Evolutionary conservation across 495 filamentous ascomycete genomes (phyloP).

Genomic region (Trypethelium eluteriae): DNA sequence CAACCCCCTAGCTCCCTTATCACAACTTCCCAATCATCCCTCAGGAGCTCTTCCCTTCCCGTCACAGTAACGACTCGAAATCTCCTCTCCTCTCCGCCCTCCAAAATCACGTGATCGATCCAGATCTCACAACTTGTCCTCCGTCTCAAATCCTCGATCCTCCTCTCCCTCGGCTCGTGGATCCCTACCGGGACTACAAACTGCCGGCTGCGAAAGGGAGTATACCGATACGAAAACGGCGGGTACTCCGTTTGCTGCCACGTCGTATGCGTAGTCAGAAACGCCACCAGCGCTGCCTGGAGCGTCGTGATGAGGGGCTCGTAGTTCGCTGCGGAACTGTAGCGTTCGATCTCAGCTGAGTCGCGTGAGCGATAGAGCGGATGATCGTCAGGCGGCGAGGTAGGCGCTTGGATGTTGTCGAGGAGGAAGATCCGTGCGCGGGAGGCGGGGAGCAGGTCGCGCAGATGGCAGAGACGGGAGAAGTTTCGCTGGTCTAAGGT

Average conservation of each 20-base stretch:
- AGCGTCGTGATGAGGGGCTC: background rate
- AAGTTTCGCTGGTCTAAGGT: background rate
- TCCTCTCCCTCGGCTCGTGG: background rate
- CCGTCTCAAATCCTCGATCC: background rate
- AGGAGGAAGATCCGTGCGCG: background rate
- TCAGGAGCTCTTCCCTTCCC: background rate
- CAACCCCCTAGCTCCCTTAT: slow-evolving; percentile 1
- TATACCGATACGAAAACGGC: slow-evolving; percentile 4
- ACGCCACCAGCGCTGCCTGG: background rate
- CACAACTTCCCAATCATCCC: slow-evolving; percentile 1
- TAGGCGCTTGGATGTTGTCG: background rate
- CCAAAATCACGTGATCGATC: background rate
- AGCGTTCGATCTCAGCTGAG: background rate
- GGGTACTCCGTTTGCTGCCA: background rate
- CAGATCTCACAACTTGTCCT: background rate
- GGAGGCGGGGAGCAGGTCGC: background rate
- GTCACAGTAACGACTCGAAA: background rate
- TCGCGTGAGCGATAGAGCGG: background rate
- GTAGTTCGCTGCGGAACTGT: background rate
- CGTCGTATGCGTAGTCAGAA: background rate
- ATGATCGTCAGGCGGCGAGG: background rate
- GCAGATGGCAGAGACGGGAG: background rate
- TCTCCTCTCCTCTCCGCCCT: background rate
- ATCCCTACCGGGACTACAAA: background rate
- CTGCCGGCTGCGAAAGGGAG: background rate